These are phyloP conservation scores for Leptographium procerum DNA, from an alignment of 2,329 filamentous ascomycete species.

Conservation along the genomic window DNA sequence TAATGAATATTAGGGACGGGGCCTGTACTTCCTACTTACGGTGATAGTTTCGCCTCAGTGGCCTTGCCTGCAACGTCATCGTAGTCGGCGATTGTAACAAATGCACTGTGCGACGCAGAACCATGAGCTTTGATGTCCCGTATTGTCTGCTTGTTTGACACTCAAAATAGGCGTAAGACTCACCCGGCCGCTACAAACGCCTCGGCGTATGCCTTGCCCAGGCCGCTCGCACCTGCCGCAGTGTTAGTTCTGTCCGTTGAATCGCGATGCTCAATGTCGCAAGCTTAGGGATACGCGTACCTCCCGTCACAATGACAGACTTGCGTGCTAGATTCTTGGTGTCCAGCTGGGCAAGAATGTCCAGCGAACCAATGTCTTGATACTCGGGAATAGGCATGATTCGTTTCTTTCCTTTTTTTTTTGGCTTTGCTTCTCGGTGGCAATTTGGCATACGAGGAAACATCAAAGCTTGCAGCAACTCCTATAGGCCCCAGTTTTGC, in stretches of 20 bases:
- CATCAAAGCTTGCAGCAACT: not conserved
- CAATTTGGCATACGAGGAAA: not conserved
- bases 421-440: not conserved
- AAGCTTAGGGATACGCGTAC: too few relatives aligned
- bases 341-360: slow-evolving; percentile 7
- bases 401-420: not conserved
- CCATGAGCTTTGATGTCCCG: not conserved
- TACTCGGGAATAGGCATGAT: slow-evolving; percentile 6
- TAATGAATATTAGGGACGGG: too few relatives aligned
- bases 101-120: slow-evolving; percentile 17
- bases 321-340: slow-evolving; percentile 24
- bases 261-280: too few relatives aligned
- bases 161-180: not conserved
- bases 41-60: slow-evolving; percentile 1
- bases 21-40: too few relatives aligned
- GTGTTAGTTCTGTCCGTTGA: too few relatives aligned
- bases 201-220: slow-evolving; percentile 25
- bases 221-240: slow-evolving; percentile 23
- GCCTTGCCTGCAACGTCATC: slow-evolving; percentile 20
- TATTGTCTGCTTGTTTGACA: too few relatives aligned
- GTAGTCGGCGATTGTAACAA: slow-evolving; percentile 29
- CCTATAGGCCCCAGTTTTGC: not conserved
- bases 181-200: slow-evolving; percentile 21
- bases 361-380: not conserved
- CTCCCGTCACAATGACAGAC: slow-evolving; percentile 36